Percentiles rank a stretch among this genome's conserved stretches.
Evolutionary conservation across 176 grass and related monocot species (phyloP).

Genomic region (Thinopyrum elongatum): DNA sequence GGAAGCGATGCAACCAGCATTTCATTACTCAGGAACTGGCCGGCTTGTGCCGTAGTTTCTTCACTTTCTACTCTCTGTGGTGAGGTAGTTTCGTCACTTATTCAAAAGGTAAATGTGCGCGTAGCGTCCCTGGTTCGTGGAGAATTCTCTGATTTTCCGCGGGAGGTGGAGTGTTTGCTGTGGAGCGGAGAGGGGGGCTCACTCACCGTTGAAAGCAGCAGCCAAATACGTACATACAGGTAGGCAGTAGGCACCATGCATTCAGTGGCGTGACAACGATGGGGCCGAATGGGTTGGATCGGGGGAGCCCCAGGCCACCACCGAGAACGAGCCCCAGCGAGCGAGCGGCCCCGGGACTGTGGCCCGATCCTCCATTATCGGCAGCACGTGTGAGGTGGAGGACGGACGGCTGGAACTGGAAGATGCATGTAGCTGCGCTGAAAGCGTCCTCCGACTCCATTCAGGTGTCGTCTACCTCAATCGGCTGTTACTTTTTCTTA

Average conservation of each 20-base stretch:
- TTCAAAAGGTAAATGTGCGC: background rate
- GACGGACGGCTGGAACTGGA: background rate
- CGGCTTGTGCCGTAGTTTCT: background rate
- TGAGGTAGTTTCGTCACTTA: background rate
- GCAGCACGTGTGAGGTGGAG: background rate
- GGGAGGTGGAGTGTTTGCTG: background rate
- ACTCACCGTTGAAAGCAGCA: background rate
- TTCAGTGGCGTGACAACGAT: background rate
- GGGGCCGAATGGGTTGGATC: background rate
- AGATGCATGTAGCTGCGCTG: background rate
- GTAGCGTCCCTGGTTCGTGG: background rate
- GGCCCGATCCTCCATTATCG: slow-evolving; percentile 5
- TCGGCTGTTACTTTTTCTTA: background rate
- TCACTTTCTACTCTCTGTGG: background rate
- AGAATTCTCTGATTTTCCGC: background rate
- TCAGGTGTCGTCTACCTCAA: background rate
- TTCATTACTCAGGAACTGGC: slow-evolving; percentile 17
- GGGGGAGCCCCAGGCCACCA: background rate
- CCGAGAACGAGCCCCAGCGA: background rate
- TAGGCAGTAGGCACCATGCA: background rate
- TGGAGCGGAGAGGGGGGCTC: background rate
- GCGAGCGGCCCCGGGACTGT: background rate
- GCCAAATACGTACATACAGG: background rate
- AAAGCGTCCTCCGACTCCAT: background rate
- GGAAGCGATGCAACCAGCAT: slow-evolving; percentile 3